phyloP scores from a whole-genome alignment of 148 eudicot species.

The Euryodendron excelsum region DNA sequence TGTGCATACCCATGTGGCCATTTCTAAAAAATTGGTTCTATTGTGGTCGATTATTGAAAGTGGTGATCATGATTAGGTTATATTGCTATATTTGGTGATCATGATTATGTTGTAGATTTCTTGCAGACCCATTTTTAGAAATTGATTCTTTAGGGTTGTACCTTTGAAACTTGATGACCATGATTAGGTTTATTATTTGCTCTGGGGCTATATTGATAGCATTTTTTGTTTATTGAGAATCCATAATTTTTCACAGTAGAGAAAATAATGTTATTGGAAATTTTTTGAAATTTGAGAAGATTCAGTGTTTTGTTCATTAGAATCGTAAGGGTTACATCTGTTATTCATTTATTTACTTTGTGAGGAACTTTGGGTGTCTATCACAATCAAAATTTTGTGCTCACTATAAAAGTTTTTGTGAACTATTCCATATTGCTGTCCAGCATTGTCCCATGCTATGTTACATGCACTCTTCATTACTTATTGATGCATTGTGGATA shows the following conservation, averaged over 20 bases:
- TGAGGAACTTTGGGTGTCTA: too few relatives aligned
- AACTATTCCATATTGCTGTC: too few relatives aligned
- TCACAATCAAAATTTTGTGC: too few relatives aligned
- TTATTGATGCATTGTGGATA: constrained; percentile 13
- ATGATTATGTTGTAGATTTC: background rate
- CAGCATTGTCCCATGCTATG: too few relatives aligned
- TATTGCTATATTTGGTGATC: background rate
- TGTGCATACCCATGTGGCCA: background rate
- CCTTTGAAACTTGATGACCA: background rate
- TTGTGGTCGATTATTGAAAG: background rate
- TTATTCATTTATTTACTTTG: too few relatives aligned
- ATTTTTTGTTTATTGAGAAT: background rate
- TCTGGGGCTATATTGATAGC: background rate
- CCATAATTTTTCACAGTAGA: too few relatives aligned
- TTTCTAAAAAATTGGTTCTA: background rate
- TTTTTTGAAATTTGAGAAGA: too few relatives aligned
- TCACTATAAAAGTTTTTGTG: too few relatives aligned
- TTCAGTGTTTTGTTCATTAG: too few relatives aligned
- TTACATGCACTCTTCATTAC: too few relatives aligned
- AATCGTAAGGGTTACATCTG: too few relatives aligned
- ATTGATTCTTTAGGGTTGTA: background rate
- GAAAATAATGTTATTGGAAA: too few relatives aligned
- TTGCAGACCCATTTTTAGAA: background rate
- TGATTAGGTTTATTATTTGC: background rate
- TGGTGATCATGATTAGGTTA: constrained; percentile 7